Evolutionary conservation across 2,329 filamentous ascomycete genomes (phyloP).

Genomic region (Venturiaceae sp.): DNA sequence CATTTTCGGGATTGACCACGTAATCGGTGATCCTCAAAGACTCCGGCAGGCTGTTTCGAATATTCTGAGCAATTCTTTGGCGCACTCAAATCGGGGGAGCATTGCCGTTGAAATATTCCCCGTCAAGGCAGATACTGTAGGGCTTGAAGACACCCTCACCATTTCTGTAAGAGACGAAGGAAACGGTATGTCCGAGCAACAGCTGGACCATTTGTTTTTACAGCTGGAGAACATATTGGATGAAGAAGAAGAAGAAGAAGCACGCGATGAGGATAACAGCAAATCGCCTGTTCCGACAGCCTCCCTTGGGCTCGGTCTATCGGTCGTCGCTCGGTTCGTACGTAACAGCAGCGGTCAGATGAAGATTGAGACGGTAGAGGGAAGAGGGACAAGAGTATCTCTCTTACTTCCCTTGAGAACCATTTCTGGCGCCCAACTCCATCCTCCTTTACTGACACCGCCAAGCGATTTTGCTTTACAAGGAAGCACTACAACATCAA

Average conservation of each 20-base stretch:
- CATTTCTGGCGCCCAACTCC: not conserved
- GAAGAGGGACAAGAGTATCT: not conserved
- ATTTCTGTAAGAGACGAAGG: not conserved
- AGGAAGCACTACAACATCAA: not conserved
- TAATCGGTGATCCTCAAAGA: not conserved
- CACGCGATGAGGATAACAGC: not conserved
- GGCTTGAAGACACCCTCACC: not conserved
- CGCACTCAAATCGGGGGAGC: not conserved
- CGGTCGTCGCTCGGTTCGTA: not conserved
- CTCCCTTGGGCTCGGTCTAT: not conserved
- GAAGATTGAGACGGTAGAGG: not conserved
- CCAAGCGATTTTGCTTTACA: not conserved
- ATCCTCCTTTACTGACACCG: not conserved
- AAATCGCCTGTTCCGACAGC: not conserved
- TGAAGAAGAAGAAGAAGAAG: not conserved
- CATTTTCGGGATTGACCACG: not conserved
- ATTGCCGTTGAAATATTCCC: not conserved
- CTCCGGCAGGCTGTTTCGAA: not conserved
- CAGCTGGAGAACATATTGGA: not conserved
- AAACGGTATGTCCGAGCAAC: not conserved
- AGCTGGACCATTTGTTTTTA: not conserved
- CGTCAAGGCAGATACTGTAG: not conserved
- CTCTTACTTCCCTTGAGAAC: not conserved
- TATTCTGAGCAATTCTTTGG: not conserved
- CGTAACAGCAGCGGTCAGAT: not conserved